Evolutionary conservation across 2,329 filamentous ascomycete species (phyloP), one percentile per base, ranked within the genome.

Genomic region (Penicillium sp.): DNA sequence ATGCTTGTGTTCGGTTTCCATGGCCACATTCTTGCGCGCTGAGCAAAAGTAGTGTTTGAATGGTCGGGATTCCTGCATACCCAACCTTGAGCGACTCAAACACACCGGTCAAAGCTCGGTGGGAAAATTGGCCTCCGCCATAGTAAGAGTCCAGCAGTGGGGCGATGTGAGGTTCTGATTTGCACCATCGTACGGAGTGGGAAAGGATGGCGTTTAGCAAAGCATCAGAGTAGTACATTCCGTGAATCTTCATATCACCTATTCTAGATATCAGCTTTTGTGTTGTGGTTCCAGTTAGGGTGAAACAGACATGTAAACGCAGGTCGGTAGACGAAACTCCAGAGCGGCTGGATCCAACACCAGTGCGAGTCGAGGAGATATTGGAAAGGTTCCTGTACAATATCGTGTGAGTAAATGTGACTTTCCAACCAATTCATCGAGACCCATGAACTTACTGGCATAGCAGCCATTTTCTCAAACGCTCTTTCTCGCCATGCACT

Each of bases 271-370:
- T n/a, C n/a, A n/a, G 2, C 4, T 40, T 69, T 32, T 69, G 58
- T 46, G 18, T 42, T n/a, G 24, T 27, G 7, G 38, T 22, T 36
- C 13, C 9, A 32, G 9, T 18, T 6, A 6, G 44, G 9, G 39
- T 34, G n/a, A 14, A 16, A 70, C 80, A 61, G 67, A 85, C 82
- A 81, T 32, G 82, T 85, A 62, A 86, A 86, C n/a, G 81, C 80
- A 8, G 83, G 83, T 16, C 83, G 75, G 67, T 85, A 84, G 40
- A 86, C 81, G 59, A 85, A 86, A 64, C 83, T 84, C 71, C 86
- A 86, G 14, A 85, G 74, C 3, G 84, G 84, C 40, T 85, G 82
- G 22, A 86, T 83, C 83, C 84, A 86, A 65, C 81, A 84, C 84
- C 84, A 86, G 61, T 86, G 83, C 1, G 82, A 81, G 52, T 85